Conservation (phyloP, 352 stramenopile genomes). For the Phytopythium oedochilum region DNA sequence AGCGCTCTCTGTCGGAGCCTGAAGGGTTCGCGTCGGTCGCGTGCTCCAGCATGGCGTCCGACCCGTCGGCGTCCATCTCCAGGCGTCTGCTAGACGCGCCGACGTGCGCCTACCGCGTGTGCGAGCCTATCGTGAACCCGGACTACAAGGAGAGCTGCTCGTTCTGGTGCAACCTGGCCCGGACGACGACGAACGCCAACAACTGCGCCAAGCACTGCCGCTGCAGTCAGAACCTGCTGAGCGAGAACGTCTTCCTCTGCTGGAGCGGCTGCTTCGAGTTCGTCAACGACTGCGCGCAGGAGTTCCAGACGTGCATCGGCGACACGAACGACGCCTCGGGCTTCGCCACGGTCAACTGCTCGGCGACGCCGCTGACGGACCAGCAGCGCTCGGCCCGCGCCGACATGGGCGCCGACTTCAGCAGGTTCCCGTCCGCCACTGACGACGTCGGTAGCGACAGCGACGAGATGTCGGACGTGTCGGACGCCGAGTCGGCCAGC, state of each 20-base stretch:
- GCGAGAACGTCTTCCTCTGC: slow-evolving; percentile 20
- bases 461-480: background rate
- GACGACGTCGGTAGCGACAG: background rate
- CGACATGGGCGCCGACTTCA: background rate
- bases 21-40: slow-evolving; percentile 21
- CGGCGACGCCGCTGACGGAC: background rate
- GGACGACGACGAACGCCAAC: slow-evolving; percentile 12
- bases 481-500: background rate
- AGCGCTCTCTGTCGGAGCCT: slow-evolving; percentile 4
- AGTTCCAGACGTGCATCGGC: slow-evolving; percentile 5
- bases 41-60: slow-evolving; percentile 7
- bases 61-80: background rate
- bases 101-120: slow-evolving; percentile 22
- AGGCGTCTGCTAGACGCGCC: slow-evolving; percentile 16
- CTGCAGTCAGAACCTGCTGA: slow-evolving; percentile 19
- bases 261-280: slow-evolving; percentile 38
- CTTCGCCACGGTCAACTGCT: slow-evolving; percentile 2
- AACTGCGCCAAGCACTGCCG: slow-evolving; percentile 27
- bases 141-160: slow-evolving; percentile 20
- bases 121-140: slow-evolving; percentile 15
- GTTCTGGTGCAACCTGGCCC: slow-evolving; percentile 32
- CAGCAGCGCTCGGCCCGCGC: background rate
- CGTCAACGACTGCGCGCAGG: background rate
- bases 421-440: background rate
- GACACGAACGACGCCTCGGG: background rate